Evolutionary conservation across 2,329 filamentous ascomycete genomes (phyloP), one percentile per base, ranked within the genome.

Genomic region (Bipolaris oryzae): DNA sequence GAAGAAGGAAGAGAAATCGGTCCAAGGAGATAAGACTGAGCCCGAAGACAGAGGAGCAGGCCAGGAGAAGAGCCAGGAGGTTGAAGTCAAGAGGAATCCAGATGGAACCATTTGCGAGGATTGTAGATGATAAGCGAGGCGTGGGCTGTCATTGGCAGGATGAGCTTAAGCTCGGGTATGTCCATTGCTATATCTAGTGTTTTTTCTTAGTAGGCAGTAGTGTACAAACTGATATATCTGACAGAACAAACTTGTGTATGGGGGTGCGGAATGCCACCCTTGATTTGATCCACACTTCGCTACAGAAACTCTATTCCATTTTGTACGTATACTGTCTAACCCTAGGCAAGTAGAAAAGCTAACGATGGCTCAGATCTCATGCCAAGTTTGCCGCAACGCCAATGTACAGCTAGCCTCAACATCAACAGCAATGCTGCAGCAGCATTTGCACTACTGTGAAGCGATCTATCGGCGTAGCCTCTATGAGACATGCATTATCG

Each of bases 21-120:
- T n/a, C 13, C 7, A 42, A 42, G 20, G 15, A 9, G 13, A 25
- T 4, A 60, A 58, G 42, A 21, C 23, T 20, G 38, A 50, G 15
- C 18, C 6, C 7, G 47, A 42, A 25, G 33, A 74, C 75, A 11
- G 15, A 11, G 41, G 25, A 37, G 28, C 46, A 54, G 16, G n/a
- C 4, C 13, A 42, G 10, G 39, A 37, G 16, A 34, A 23, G 34
- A 47, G 18, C 20, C 28, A 53, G 18, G 45, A 38, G 15, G 41
- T 3, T 23, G 45, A 63, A 6, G 56, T 72, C 1, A 75, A 71
- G 57, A 68, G 64, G 37, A 74, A 75, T 52, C 59, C 70, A 4
- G 74, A 75, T 58, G 74, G 74, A 6, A 68, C 65, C 13, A 50
- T 76, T 5, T 78, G 76, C 50, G 74, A 77, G 46, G 76, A 77